phyloP scores from a whole-genome alignment of 1,284 basidiomycete species.

The Rhodotorula sp. region DNA sequence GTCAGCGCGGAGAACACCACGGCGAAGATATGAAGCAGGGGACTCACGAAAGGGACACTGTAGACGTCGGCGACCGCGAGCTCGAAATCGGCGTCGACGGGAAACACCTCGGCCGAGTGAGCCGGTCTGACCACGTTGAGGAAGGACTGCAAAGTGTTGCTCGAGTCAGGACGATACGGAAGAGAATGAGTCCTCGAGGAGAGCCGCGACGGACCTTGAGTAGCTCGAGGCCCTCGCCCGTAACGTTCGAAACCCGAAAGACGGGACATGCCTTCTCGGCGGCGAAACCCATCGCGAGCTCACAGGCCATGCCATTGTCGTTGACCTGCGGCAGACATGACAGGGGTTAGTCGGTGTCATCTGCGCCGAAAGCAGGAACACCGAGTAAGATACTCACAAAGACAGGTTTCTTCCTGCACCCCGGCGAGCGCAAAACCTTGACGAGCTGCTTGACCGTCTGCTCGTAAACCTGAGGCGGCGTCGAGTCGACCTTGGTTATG shows the following conservation, averaged over 20 bases:
- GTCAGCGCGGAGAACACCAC: not conserved
- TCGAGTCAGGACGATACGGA: not conserved
- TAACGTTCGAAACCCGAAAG: slow-evolving; percentile 92
- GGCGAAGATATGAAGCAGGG: not conserved
- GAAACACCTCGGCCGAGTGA: slow-evolving; percentile 31
- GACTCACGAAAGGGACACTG: slow-evolving; percentile 75
- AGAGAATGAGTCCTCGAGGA: not conserved
- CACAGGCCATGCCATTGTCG: slow-evolving; percentile 64
- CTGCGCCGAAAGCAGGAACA: not conserved
- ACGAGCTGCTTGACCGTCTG: slow-evolving; percentile 89
- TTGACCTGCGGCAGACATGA: slow-evolving; percentile 22
- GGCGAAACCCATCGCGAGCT: slow-evolving; percentile 70
- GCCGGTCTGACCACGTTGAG: slow-evolving; percentile 46
- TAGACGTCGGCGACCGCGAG: slow-evolving; percentile 65
- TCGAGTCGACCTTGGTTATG: slow-evolving; percentile 98
- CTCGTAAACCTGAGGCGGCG: slow-evolving; percentile 81
- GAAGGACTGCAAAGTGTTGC: slow-evolving; percentile 39
- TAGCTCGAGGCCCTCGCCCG: slow-evolving; percentile 59
- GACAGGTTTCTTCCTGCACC: slow-evolving; percentile 64
- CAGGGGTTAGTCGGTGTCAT: not conserved
- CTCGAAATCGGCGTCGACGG: slow-evolving; percentile 61
- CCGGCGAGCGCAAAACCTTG: slow-evolving; percentile 85
- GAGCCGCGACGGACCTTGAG: slow-evolving; percentile 38
- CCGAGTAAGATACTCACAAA: slow-evolving; percentile 8
- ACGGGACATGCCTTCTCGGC: slow-evolving; percentile 59